Evolutionary conservation across 148 eudicot genomes (phyloP).

Genomic region (Chenopodium album): DNA sequence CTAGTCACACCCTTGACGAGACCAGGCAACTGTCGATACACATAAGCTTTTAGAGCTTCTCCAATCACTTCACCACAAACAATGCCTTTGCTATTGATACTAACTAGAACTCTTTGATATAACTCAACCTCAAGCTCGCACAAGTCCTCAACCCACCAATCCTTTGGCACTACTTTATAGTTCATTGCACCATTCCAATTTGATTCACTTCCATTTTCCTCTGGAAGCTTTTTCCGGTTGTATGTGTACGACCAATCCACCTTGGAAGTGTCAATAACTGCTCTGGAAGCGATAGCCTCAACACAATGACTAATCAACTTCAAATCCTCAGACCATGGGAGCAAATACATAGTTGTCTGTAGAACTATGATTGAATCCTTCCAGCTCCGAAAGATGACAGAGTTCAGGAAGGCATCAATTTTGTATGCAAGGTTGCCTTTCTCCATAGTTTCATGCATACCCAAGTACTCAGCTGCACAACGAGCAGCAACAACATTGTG

Average conservation of each 20-base stretch:
- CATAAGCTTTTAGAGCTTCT: constrained; percentile 82
- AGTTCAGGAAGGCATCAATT: constrained; percentile 75
- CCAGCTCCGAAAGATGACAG: constrained; percentile 84
- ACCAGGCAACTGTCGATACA: constrained; percentile 59
- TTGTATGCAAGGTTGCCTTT: constrained; percentile 95
- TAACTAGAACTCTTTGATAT: constrained; percentile 52
- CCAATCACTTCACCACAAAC: constrained; percentile 70
- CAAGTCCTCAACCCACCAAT: constrained; percentile 99
- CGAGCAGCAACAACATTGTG: constrained; percentile 69
- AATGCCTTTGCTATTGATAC: constrained; percentile 51
- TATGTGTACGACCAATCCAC: constrained; percentile 94
- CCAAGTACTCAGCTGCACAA: constrained; percentile 95
- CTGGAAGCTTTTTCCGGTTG: constrained; percentile 66
- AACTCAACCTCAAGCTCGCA: constrained; percentile 77
- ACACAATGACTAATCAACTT: constrained; percentile 59
- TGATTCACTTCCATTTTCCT: constrained; percentile 56
- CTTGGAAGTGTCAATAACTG: constrained; percentile 61
- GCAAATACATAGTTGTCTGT: constrained; percentile 63
- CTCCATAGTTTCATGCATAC: constrained; percentile 78
- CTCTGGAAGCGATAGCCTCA: constrained; percentile 75
- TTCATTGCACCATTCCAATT: constrained; percentile 47
- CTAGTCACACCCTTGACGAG: constrained; percentile 50
- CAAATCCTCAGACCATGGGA: constrained; percentile 75
- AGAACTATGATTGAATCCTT: constrained; percentile 89
- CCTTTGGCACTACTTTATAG: constrained; percentile 59